Evolutionary conservation across 2,329 filamentous ascomycete species (phyloP), one percentile per base, ranked within the genome.

Genomic region (Sporothrix variecibatus): DNA sequence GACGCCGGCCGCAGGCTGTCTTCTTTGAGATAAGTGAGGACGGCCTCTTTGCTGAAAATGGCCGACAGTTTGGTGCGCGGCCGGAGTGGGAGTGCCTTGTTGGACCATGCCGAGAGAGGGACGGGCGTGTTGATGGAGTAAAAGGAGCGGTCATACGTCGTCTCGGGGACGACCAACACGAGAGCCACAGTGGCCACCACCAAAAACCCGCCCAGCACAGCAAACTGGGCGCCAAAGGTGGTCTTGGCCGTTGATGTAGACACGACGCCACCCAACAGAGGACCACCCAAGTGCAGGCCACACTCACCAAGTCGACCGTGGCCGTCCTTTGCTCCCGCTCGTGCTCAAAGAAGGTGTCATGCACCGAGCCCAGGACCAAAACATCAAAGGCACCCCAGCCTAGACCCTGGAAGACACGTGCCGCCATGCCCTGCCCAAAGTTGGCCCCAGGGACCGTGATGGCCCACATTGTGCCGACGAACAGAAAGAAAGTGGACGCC

Each of bases 331-430:
- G 68, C 23, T 82, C 81, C 67, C 87, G 84, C 78, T 90, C 84
- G 76, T 90, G 88, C 76, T 88, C 86, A 78, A 88, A 90, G 78
- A 85, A 90, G 1, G 86, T 86, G 76, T 90, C 88, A 65, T 87
- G 84, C 68, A 90, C 86, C 1, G 86, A 87, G 1, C 83, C 84
- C 43, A 86, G 80, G 40, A 88, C 82, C 53, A 90, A 79, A 5
- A 84, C 85, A 76, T 90, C 88, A 75, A 90, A 88, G 12, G 86
- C 85, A 6, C 88, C 88, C 86, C 88, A 89, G n/a, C 86, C 88
- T 0, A 90, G 73, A 0, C 87, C 88, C 77, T 90, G 87, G 46
- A 90, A 82, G 23, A 88, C 78, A 11, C 88, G 83, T 2, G 87
- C 85, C 0, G 83, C 84, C 84, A 89, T 85, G 77, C 85, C 86